Evolutionary conservation across 139 green algal species (phyloP).

Genomic region (Micractinium sp.): DNA sequence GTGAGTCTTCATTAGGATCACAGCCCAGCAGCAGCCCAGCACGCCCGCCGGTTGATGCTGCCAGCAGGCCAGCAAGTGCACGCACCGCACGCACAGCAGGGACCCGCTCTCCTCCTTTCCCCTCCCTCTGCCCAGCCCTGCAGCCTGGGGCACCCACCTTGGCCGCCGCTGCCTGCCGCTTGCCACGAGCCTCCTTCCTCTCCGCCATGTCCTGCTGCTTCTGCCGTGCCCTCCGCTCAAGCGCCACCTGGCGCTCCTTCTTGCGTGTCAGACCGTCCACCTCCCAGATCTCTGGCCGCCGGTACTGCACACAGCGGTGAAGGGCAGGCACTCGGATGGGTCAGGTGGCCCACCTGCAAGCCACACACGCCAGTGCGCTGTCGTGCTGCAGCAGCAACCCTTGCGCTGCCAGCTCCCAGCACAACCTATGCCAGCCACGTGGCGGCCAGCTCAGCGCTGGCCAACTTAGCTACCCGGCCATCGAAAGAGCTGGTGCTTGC

Average conservation of each 20-base stretch:
- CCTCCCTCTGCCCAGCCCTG: background rate
- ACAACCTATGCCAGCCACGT: too few relatives aligned
- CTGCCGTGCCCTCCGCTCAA: background rate
- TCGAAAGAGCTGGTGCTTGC: too few relatives aligned
- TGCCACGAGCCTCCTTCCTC: background rate
- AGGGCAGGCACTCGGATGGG: background rate
- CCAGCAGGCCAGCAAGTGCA: too few relatives aligned
- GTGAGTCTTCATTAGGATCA: background rate
- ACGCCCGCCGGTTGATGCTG: too few relatives aligned
- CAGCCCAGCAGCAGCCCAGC: background rate
- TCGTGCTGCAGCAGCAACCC: too few relatives aligned
- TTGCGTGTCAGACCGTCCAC: background rate
- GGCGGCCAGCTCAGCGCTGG: too few relatives aligned
- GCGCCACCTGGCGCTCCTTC: background rate
- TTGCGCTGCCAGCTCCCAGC: too few relatives aligned
- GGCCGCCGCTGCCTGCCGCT: conserved; percentile 7
- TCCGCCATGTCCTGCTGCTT: background rate
- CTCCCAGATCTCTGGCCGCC: background rate
- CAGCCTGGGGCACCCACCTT: background rate
- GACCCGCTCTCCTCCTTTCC: background rate
- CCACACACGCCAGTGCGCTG: background rate
- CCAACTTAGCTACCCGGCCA: too few relatives aligned
- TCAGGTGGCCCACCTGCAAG: background rate
- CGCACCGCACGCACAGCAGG: too few relatives aligned
- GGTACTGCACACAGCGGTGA: background rate